These are phyloP conservation scores for Penicillium sp. DNA, from an alignment of 2,329 filamentous ascomycete species.

Conservation along the genomic window DNA sequence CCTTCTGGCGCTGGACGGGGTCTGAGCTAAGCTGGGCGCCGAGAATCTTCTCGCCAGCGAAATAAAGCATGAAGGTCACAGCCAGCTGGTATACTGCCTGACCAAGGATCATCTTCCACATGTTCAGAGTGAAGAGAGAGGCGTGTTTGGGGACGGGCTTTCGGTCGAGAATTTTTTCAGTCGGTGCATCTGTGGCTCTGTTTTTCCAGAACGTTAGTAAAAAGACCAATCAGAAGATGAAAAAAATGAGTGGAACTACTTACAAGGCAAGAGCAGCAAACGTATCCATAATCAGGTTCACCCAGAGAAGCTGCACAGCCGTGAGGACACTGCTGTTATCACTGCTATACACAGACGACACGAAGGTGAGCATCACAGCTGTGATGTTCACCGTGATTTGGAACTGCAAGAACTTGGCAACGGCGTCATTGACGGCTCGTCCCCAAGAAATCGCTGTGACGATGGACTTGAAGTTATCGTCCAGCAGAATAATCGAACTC, in stretches of 20 bases:
- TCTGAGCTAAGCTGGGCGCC: constrained; percentile 53
- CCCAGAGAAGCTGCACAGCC: constrained; percentile 90
- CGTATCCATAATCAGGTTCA: constrained; percentile 97
- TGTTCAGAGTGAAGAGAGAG: constrained; percentile 77
- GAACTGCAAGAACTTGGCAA: constrained; percentile 66
- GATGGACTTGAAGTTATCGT: constrained; percentile 65
- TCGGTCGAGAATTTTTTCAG: constrained; percentile 73
- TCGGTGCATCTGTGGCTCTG: constrained; percentile 79
- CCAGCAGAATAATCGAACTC: constrained; percentile 66
- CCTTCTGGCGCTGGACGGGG: constrained; percentile 32
- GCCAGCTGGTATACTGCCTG: constrained; percentile 85
- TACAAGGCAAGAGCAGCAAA: constrained; percentile 79
- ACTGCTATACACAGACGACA: constrained; percentile 73
- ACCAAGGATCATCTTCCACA: constrained; percentile 99
- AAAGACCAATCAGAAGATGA: background rate
- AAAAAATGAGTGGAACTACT: constrained; percentile 5
- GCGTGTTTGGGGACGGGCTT: constrained; percentile 75
- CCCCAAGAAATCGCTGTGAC: constrained; percentile 68
- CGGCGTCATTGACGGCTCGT: constrained; percentile 66
- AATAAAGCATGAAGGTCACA: constrained; percentile 79
- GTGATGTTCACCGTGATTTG: constrained; percentile 84
- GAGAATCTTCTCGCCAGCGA: constrained; percentile 64
- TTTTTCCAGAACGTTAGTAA: constrained; percentile 7
- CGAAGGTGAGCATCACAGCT: constrained; percentile 81
- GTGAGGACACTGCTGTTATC: constrained; percentile 74